Conservation (phyloP, 2,329 filamentous ascomycete genomes). For the Claviceps sp. region DNA sequence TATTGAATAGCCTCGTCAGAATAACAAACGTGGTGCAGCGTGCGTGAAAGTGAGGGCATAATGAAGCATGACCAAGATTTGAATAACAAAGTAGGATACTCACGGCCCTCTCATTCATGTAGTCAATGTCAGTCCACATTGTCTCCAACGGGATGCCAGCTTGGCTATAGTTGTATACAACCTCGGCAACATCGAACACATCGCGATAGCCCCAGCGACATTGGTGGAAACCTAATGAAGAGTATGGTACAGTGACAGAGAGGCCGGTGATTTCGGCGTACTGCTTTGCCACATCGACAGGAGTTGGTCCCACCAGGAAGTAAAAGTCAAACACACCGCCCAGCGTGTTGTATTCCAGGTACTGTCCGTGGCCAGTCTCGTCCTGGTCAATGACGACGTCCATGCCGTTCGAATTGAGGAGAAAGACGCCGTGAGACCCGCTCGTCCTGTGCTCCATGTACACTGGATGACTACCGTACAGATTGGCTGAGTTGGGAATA, state of each 20-base stretch:
- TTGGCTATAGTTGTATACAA: constrained; percentile 52
- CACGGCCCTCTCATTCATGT: constrained; percentile 20
- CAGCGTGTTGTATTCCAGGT: constrained; percentile 66
- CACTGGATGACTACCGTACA: constrained; percentile 64
- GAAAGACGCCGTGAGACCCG: constrained; percentile 51
- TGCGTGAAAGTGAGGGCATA: not conserved
- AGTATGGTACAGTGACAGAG: constrained; percentile 51
- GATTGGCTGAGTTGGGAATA: constrained; percentile 46
- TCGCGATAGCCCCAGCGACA: constrained; percentile 54
- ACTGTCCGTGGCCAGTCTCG: constrained; percentile 38
- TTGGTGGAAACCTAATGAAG: constrained; percentile 48
- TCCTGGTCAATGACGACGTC: constrained; percentile 61
- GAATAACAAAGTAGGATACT: not conserved
- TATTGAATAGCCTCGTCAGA: not conserved
- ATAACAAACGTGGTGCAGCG: not conserved
- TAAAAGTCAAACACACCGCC: constrained; percentile 66
- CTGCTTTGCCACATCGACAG: constrained; percentile 44
- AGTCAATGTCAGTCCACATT: constrained; percentile 31
- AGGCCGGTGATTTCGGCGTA: constrained; percentile 43
- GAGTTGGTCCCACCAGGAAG: constrained; percentile 46
- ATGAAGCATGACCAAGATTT: not conserved
- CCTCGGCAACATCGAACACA: constrained; percentile 51
- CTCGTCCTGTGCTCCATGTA: constrained; percentile 56
- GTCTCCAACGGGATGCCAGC: constrained; percentile 52
- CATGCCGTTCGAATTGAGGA: constrained; percentile 64